A percentile compares a stretch with the other conserved stretches of the same genome.
phyloP scores from a whole-genome alignment of 2,329 filamentous ascomycete species.

The Fusarium paranaense region DNA sequence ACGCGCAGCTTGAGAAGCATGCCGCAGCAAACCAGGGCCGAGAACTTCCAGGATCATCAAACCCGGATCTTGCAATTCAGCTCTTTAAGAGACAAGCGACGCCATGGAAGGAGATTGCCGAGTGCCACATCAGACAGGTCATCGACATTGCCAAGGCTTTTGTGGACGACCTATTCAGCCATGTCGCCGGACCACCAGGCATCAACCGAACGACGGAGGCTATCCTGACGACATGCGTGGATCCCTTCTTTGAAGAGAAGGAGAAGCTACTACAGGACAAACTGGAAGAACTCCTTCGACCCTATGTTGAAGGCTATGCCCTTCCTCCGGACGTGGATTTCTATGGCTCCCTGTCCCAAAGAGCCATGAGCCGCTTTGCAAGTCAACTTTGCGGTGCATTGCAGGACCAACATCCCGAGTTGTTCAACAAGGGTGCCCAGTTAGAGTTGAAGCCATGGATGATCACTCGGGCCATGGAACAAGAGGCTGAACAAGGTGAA shows the following conservation, averaged over 20 bases:
- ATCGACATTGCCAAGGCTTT: slow-evolving; percentile 48
- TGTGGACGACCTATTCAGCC: slow-evolving; percentile 50
- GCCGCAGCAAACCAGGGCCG: slow-evolving; percentile 53
- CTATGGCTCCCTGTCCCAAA: slow-evolving; percentile 15
- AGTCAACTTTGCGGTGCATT: slow-evolving; percentile 23
- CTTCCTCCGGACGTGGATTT: slow-evolving; percentile 48
- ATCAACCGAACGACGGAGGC: slow-evolving; percentile 33
- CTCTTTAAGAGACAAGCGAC: slow-evolving; percentile 54
- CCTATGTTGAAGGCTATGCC: slow-evolving; percentile 49
- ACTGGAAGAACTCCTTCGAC: slow-evolving; percentile 53
- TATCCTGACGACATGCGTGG: slow-evolving; percentile 42
- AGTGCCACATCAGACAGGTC: slow-evolving; percentile 50
- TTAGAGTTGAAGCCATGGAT: not conserved
- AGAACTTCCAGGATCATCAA: slow-evolving; percentile 55
- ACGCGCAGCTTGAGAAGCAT: slow-evolving; percentile 45
- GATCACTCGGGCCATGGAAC: slow-evolving; percentile 16
- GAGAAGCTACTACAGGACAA: slow-evolving; percentile 47
- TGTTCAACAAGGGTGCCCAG: slow-evolving; percentile 26
- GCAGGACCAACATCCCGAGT: slow-evolving; percentile 26
- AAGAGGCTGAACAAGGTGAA: slow-evolving; percentile 35
- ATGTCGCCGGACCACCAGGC: slow-evolving; percentile 44
- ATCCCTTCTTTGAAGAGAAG: slow-evolving; percentile 51
- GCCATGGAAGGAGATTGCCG: slow-evolving; percentile 54
- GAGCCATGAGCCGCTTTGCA: slow-evolving; percentile 9
- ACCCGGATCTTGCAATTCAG: slow-evolving; percentile 50